Percentiles rank a stretch among this genome's conserved stretches.
Evolutionary conservation across 805 yeast species (phyloP).

Genomic region (Wickerhamomyces canadensis): DNA sequence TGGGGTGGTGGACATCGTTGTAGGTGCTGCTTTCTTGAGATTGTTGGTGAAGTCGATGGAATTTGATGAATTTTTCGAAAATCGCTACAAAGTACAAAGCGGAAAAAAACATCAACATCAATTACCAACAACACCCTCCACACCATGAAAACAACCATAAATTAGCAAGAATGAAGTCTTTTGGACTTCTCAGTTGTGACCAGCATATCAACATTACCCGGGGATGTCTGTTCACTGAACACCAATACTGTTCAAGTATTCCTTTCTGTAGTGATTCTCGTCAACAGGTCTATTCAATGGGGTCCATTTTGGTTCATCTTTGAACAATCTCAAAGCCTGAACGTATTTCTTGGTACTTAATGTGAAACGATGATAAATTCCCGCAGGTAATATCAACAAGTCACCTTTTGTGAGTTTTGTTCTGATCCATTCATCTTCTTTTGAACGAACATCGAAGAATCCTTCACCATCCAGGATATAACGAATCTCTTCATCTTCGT

Average conservation of each 20-base stretch:
- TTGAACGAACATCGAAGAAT: slow-evolving; percentile 78
- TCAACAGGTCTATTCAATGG: slow-evolving; percentile 72
- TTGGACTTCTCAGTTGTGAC: no score
- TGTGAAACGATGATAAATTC: slow-evolving; percentile 91
- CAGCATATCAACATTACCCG: not conserved
- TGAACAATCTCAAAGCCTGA: slow-evolving; percentile 76
- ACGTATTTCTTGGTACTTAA: slow-evolving; percentile 58
- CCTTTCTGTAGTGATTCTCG: slow-evolving; percentile 36
- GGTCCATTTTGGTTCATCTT: slow-evolving; percentile 96
- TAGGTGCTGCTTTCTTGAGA: no score
- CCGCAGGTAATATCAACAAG: slow-evolving; percentile 74
- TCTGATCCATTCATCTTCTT: slow-evolving; percentile 68
- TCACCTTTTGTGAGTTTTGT: slow-evolving; percentile 60
- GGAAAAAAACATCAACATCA: no score
- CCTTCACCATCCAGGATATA: slow-evolving; percentile 89
- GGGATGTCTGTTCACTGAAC: not conserved
- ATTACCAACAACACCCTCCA: no score
- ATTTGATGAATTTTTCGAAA: no score
- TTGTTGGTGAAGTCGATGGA: no score
- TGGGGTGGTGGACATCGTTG: not conserved
- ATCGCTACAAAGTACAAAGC: no score
- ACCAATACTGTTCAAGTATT: slow-evolving; percentile 32
- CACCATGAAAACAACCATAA: no score
- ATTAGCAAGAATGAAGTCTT: no score
- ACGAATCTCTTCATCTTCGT: slow-evolving; percentile 95